Evolutionary conservation across 1,284 basidiomycete genomes (phyloP), one percentile per base, ranked within the genome.

Genomic region (Malassezia dermatis): DNA sequence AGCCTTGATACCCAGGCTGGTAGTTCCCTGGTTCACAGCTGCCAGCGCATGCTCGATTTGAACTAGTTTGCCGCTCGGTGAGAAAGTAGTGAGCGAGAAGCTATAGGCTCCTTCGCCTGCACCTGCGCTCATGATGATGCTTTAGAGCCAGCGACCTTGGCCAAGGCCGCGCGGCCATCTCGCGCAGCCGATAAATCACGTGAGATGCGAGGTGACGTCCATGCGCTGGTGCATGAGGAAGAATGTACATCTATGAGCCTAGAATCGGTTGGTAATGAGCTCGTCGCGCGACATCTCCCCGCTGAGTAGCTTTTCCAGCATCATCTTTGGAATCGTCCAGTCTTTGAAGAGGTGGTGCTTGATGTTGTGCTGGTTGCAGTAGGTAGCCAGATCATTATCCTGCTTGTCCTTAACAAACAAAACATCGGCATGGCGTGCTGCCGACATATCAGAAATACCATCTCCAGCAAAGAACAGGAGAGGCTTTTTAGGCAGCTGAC

Each of bases 1-100:
- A 31, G 94, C 94, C 81, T 98, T 98, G 78, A 99, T 96, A 57
- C 94, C 94, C 46, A 99, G 82, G 75, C 87, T 91, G 30, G 94
- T 98, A 42, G 91, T 93, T 48, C 94, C 94, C 48, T 66, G 62
- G 2, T 60, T 61, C 65, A 98, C 94, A 21, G 91, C 91, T 54
- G 94, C 94, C 58, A 99, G 81, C 37, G 94, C 94, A 79, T 99
- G 94, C 79, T 99, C 94, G 75, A 99, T 98, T 80, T 99, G 94
- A 11, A 66, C 66, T 7, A 68, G 60, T 52, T 94, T 95, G 62
- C 93, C 93, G 67, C 89, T 94, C 48, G 93, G 93, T 31, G 90
- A 95, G 83, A 98, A 98, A 67, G 94, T 94, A 17, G 93, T 98
- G 59, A 98, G 83, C 64, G 93, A 98, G 81, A 95, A 98, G 75